phyloP scores from a whole-genome alignment of 2,329 filamentous ascomycete species.

The Thielaviopsis ethacetica region DNA sequence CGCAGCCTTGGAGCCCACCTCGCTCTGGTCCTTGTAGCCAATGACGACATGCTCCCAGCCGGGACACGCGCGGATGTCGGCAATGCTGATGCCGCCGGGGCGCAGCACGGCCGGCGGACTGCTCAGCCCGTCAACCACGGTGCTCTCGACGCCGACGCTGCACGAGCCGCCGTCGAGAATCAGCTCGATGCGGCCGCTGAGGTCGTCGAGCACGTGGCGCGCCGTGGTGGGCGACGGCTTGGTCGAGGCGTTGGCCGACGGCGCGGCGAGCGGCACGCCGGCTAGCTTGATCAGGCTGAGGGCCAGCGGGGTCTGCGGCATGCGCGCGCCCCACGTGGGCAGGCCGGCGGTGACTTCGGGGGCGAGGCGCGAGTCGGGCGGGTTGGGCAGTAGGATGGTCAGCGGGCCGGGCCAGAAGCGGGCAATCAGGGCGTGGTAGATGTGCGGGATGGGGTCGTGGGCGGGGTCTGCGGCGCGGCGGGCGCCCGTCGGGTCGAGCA shows the following conservation, averaged over 20 bases:
- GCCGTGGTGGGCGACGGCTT: conserved; percentile 84
- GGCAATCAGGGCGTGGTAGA: conserved; percentile 64
- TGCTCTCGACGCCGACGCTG: conserved; percentile 84
- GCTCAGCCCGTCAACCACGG: conserved; percentile 81
- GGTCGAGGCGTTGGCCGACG: conserved; percentile 87
- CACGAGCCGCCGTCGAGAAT: conserved; percentile 84
- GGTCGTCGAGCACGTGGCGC: conserved; percentile 73
- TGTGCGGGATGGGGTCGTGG: conserved; percentile 41
- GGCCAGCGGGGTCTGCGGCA: conserved; percentile 69
- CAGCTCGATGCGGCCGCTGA: conserved; percentile 64
- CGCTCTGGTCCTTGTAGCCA: conserved; percentile 62
- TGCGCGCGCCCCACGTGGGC: conserved; percentile 71
- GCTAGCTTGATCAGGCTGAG: conserved; percentile 70
- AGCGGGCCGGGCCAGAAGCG: conserved; percentile 90
- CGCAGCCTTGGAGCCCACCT: conserved; percentile 40
- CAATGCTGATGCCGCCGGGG: conserved; percentile 74
- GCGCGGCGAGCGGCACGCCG: conserved; percentile 68
- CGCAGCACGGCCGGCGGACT: conserved; percentile 66
- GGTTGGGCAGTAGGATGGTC: conserved; percentile 74
- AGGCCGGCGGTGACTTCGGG: conserved; percentile 85
- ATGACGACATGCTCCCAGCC: conserved; percentile 70
- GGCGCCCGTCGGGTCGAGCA: conserved; percentile 30
- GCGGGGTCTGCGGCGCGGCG: conserved; percentile 14
- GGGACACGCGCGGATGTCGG: conserved; percentile 52
- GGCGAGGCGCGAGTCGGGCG: conserved; percentile 52